Conservation (phyloP, 192 early-diverging fungal species). For the Mortierella alpina region DNA sequence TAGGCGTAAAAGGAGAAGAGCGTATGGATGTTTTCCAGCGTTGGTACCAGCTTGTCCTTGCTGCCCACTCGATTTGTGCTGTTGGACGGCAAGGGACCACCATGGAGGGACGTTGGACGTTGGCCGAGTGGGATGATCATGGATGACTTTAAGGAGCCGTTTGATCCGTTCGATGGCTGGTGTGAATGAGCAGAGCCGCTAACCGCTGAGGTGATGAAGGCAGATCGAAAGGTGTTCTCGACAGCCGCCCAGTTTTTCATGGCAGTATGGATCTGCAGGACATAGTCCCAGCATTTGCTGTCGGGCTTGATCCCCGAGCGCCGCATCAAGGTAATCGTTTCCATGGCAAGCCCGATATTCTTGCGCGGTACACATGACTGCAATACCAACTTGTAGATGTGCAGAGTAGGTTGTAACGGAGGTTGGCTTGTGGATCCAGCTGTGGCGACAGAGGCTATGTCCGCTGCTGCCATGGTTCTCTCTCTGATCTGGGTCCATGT, state of each 20-base stretch:
- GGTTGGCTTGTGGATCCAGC: conserved; percentile 1
- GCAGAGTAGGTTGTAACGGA: conserved; percentile 22
- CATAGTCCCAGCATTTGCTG: conserved; percentile 41
- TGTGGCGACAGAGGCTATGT: not conserved
- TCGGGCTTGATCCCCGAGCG: conserved; percentile 46
- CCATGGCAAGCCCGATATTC: conserved; percentile 37
- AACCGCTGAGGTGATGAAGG: conserved; percentile 17
- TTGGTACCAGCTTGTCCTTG: conserved; percentile 28
- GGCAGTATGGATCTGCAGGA: conserved; percentile 37
- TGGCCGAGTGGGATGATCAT: conserved; percentile 44
- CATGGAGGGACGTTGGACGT: conserved; percentile 23
- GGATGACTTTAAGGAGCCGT: not conserved
- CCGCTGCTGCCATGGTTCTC: not conserved
- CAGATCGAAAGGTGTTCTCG: conserved; percentile 27
- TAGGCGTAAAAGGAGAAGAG: conserved; percentile 47
- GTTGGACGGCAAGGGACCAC: conserved; percentile 8
- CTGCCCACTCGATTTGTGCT: conserved; percentile 1
- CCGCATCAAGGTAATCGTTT: conserved; percentile 30
- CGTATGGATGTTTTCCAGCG: conserved; percentile 38
- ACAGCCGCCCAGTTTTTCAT: conserved; percentile 45
- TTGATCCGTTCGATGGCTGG: not conserved
- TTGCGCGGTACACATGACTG: conserved; percentile 41
- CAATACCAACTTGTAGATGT: conserved; percentile 40
- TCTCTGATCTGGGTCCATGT: conserved; percentile 37
- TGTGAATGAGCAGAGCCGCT: not conserved